Evolutionary conservation across 2,329 filamentous ascomycete genomes (phyloP).

Genomic region (Exophiala spinifera): DNA sequence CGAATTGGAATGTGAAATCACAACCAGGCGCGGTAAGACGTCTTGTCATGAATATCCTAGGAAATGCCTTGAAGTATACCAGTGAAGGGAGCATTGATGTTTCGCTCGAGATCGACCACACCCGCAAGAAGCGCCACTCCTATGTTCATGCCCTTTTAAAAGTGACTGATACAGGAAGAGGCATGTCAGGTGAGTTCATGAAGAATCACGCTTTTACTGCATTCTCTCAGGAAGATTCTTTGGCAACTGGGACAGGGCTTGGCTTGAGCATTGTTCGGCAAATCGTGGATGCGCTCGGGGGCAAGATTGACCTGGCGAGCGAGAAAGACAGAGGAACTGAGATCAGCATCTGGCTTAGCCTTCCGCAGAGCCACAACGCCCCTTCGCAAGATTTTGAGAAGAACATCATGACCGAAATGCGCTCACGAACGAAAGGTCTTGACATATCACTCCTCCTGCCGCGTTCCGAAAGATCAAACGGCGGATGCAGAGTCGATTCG

Average conservation of each 20-base stretch:
- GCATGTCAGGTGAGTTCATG: slow-evolving; percentile 63
- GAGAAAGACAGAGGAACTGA: slow-evolving; percentile 55
- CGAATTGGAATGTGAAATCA: slow-evolving; percentile 53
- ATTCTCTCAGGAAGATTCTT: slow-evolving; percentile 57
- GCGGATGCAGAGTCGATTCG: background rate
- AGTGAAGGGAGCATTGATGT: slow-evolving; percentile 51
- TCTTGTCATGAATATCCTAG: slow-evolving; percentile 62
- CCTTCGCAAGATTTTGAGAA: background rate
- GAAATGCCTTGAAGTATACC: slow-evolving; percentile 63
- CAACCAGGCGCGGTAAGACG: slow-evolving; percentile 54
- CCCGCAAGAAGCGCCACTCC: slow-evolving; percentile 34
- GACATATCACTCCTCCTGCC: slow-evolving; percentile 20
- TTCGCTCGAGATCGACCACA: slow-evolving; percentile 36
- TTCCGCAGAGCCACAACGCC: slow-evolving; percentile 14
- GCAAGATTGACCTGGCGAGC: slow-evolving; percentile 57
- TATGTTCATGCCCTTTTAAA: slow-evolving; percentile 38
- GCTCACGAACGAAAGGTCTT: slow-evolving; percentile 9
- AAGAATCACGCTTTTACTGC: slow-evolving; percentile 58
- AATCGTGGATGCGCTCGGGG: slow-evolving; percentile 59
- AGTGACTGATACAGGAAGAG: slow-evolving; percentile 63
- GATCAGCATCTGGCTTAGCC: slow-evolving; percentile 36
- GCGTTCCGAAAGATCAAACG: background rate
- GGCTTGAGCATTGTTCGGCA: slow-evolving; percentile 63
- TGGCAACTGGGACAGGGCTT: slow-evolving; percentile 51
- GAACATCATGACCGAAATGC: slow-evolving; percentile 16